A percentile compares a stretch with the other conserved stretches of the same genome.
Evolutionary conservation across 805 yeast species (phyloP).

Genomic region (Candida sithepensis): DNA sequence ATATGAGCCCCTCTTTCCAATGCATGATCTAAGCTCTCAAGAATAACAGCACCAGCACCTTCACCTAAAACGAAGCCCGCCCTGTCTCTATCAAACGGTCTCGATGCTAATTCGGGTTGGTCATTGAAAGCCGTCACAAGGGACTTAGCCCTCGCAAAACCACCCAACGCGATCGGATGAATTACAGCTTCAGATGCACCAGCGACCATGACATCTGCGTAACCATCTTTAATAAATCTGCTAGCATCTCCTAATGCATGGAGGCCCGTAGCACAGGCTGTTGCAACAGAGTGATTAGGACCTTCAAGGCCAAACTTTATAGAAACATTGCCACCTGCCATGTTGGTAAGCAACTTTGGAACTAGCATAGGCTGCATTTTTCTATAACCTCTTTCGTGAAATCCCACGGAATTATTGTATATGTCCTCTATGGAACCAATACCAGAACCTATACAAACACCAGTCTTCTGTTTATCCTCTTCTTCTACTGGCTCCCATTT

Average conservation of each 20-base stretch:
- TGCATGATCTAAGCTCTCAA: conserved; percentile 82
- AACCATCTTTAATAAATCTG: conserved; percentile 72
- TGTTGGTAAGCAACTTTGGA: conserved; percentile 78
- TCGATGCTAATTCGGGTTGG: conserved; percentile 60
- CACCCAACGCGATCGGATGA: conserved; percentile 84
- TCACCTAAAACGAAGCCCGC: conserved; percentile 92
- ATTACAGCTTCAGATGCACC: conserved; percentile 92
- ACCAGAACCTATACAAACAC: conserved; percentile 91
- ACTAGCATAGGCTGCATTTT: conserved; percentile 82
- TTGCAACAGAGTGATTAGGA: conserved; percentile 81
- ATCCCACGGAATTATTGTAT: conserved; percentile 57
- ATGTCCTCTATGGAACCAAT: conserved; percentile 82
- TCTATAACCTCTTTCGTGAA: conserved; percentile 50
- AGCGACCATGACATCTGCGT: conserved; percentile 83
- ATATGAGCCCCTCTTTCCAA: conserved; percentile 57
- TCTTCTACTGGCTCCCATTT: conserved; percentile 40
- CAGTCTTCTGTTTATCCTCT: conserved; percentile 39
- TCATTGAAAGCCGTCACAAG: conserved; percentile 63
- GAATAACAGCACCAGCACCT: conserved; percentile 79
- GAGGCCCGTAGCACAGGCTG: conserved; percentile 97
- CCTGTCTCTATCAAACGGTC: conserved; percentile 81
- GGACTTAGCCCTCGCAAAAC: conserved; percentile 87
- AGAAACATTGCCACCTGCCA: conserved; percentile 92
- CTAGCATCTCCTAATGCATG: conserved; percentile 93
- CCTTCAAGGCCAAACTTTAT: conserved; percentile 76